Conservation (phyloP, 2,329 filamentous ascomycete genomes). For the Diaporthe batatas region DNA sequence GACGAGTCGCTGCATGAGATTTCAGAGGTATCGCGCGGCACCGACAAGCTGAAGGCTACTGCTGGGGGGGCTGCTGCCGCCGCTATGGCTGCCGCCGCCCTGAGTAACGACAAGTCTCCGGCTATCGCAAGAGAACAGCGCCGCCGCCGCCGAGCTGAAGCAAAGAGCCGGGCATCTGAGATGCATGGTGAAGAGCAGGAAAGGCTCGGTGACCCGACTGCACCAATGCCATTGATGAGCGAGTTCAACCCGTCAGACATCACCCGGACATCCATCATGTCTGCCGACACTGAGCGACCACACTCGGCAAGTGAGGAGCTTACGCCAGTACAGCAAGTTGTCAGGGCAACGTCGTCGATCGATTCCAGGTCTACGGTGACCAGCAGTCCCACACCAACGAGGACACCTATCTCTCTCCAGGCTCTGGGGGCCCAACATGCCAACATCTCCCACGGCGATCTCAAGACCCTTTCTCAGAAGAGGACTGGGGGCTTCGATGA, state of each 20-base stretch:
- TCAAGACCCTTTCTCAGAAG: conserved; percentile 66
- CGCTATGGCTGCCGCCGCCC: conserved; percentile 53
- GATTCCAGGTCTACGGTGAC: conserved; percentile 55
- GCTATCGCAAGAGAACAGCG: conserved; percentile 66
- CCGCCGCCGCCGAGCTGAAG: conserved; percentile 65
- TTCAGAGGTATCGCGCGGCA: conserved; percentile 61
- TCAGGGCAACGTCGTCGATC: conserved; percentile 71
- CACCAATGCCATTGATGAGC: conserved; percentile 90
- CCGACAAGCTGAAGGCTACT: conserved; percentile 59
- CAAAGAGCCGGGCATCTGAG: conserved; percentile 61
- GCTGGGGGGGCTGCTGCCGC: conserved; percentile 60
- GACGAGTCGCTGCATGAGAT: conserved; percentile 56
- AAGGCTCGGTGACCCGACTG: conserved; percentile 69
- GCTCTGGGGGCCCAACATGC: conserved; percentile 77
- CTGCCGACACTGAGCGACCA: conserved; percentile 81
- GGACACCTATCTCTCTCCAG: conserved; percentile 66
- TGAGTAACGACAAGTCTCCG: conserved; percentile 55
- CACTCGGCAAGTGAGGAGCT: conserved; percentile 75
- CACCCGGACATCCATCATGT: conserved; percentile 88
- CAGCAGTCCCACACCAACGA: conserved; percentile 71
- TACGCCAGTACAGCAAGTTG: conserved; percentile 73
- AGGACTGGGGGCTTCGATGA: conserved; percentile 57
- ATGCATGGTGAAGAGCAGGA: conserved; percentile 65
- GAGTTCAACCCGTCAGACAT: conserved; percentile 88
- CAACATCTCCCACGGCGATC: conserved; percentile 71